phyloP scores from a whole-genome alignment of 1,284 basidiomycete genomes.

The Sutorius eximius region DNA sequence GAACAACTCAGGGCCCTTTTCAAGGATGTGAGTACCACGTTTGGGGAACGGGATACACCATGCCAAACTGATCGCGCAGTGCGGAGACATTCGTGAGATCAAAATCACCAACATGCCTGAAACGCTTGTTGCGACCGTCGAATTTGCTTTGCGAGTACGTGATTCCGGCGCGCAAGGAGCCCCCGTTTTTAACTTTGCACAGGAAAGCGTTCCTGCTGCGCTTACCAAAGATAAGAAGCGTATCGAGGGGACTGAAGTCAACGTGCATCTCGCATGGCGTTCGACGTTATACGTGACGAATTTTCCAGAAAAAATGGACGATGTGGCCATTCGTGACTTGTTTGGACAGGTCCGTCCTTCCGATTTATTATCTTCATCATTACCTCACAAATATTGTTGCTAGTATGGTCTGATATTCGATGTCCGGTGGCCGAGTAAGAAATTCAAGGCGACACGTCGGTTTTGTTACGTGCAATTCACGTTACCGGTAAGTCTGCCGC shows the following conservation, averaged over 20 bases:
- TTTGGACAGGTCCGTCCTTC: conserved; percentile 66
- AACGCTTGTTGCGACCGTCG: conserved; percentile 72
- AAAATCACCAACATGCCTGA: conserved; percentile 65
- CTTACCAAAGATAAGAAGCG: conserved; percentile 93
- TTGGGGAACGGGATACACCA: background rate
- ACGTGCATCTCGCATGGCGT: conserved; percentile 88
- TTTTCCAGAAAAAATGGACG: conserved; percentile 87
- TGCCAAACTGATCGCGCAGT: conserved; percentile 49
- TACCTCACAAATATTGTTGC: conserved; percentile 7
- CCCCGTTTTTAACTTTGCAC: background rate
- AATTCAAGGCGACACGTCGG: conserved; percentile 85
- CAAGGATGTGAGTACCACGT: conserved; percentile 67
- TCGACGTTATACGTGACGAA: conserved; percentile 97
- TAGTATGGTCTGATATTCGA: conserved; percentile 92
- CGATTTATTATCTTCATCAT: background rate
- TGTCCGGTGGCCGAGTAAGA: conserved; percentile 97
- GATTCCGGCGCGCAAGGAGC: background rate
- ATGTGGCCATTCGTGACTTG: conserved; percentile 69
- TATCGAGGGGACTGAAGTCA: conserved; percentile 69
- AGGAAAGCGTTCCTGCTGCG: conserved; percentile 83
- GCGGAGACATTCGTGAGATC: conserved; percentile 78
- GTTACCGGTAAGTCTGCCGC: conserved; percentile 60
- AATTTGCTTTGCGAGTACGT: conserved; percentile 71
- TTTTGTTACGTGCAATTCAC: conserved; percentile 96
- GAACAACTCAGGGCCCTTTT: conserved; percentile 75